Evolutionary conservation across 176 grass and related monocot species (phyloP).

Genomic region (Oryza officinalis): DNA sequence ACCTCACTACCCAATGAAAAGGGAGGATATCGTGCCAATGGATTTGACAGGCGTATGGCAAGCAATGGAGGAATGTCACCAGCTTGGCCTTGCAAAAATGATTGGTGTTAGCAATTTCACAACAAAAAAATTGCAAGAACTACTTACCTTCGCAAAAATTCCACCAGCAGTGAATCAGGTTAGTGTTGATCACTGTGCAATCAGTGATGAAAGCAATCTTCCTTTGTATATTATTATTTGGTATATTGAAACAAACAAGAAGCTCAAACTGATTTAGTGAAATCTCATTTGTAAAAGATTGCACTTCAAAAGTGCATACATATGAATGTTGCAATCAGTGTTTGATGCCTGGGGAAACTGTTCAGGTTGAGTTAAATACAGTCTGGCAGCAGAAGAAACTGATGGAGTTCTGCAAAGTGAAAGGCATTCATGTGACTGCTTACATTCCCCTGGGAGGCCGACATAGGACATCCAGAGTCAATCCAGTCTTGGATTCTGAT

Average conservation of each 20-base stretch:
- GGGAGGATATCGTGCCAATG: slow-evolving; percentile 54
- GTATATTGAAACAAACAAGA: not conserved
- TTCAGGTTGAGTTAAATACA: slow-evolving; percentile 64
- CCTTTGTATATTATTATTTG: not conserved
- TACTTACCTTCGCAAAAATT: slow-evolving; percentile 46
- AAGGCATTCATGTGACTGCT: slow-evolving; percentile 49
- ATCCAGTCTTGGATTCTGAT: slow-evolving; percentile 44
- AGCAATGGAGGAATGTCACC: slow-evolving; percentile 71
- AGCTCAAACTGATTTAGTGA: not conserved
- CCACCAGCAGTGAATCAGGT: slow-evolving; percentile 68
- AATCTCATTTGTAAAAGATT: not conserved
- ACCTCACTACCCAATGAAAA: slow-evolving; percentile 34
- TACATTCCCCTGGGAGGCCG: slow-evolving; percentile 59
- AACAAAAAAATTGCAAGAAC: slow-evolving; percentile 53
- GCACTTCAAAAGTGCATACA: not conserved
- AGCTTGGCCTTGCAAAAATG: slow-evolving; percentile 51
- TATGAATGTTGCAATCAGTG: not conserved
- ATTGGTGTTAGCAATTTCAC: slow-evolving; percentile 80
- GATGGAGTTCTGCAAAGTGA: slow-evolving; percentile 50
- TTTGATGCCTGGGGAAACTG: not conserved
- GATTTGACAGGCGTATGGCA: slow-evolving; percentile 52
- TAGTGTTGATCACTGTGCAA: slow-evolving; percentile 18
- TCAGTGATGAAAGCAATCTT: slow-evolving; percentile 9
- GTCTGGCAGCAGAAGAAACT: slow-evolving; percentile 60
- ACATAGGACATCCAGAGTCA: slow-evolving; percentile 21